Evolutionary conservation across 2,329 filamentous ascomycete genomes (phyloP), one percentile per base, ranked within the genome.

Genomic region (Claviceps pazoutovae): DNA sequence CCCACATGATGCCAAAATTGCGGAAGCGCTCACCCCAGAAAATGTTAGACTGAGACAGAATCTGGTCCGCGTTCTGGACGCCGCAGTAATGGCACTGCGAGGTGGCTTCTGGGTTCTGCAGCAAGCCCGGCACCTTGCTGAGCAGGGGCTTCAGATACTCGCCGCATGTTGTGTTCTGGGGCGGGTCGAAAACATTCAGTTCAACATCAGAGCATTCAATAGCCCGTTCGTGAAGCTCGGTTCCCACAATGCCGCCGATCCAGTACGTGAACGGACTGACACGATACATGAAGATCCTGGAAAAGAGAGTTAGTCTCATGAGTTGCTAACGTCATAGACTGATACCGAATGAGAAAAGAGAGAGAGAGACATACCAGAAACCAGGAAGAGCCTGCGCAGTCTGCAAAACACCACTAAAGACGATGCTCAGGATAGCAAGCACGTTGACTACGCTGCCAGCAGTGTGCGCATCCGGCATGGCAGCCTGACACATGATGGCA

Each of bases 1-100:
- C 80, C 76, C 81, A 87, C 59, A 87, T 68, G 42, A 88, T 71
- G 1, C 83, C 84, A 53, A 80, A 86, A 61, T 88, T 85, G 52
- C 83, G 72, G 83, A 83, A 87, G 2, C 79, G 61, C 50, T 83
- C 72, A 3, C 54, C 59, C 57, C 75, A 83, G 21, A 62, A 66
- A 42, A 83, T 76, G 8, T 64, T 56, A 1, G 70, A 71, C 0
- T 60, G 64, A 2, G 68, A 65, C 0, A 82, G 61, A 49, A 65
- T 87, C 63, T 88, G 75, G 51, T 82, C 74, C 0, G 84, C 85
- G n/a, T 68, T 70, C 1, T 64, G 68, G 58, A 82, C 79, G 1
- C 76, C 70, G 62, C 86, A 90, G 67, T 87, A 88, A 55, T 74
- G 71, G 66, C 86, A 90, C 21, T 71, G 66, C 0, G 64, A 59